phyloP scores from a whole-genome alignment of 2,329 filamentous ascomycete genomes.

The Aspergillus sp. region DNA sequence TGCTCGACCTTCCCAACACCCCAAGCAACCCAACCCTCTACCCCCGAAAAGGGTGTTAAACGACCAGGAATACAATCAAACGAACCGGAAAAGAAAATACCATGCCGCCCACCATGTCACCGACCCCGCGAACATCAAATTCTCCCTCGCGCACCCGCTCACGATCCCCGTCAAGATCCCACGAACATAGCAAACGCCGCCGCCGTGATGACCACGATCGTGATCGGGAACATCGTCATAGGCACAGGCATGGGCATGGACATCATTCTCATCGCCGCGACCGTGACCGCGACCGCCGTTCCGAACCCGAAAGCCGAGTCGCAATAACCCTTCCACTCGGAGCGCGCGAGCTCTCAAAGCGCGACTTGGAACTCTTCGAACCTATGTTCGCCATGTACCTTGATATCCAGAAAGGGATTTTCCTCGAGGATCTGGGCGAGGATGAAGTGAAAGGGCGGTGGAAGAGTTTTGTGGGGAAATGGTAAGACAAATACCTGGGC shows the following conservation, averaged over 20 bases:
- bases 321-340: slow-evolving; percentile 61
- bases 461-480: slow-evolving; percentile 90
- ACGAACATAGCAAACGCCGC: slow-evolving; percentile 24
- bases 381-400: slow-evolving; percentile 81
- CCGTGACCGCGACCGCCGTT: background rate
- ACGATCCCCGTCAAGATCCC: slow-evolving; percentile 37
- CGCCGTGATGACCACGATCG: slow-evolving; percentile 15
- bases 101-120: background rate
- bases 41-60: background rate
- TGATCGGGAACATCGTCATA: slow-evolving; percentile 5
- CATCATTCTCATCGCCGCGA: slow-evolving; percentile 17
- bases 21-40: background rate
- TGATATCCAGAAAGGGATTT: slow-evolving; percentile 78
- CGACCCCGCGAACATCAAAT: background rate
- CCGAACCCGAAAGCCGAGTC: slow-evolving; percentile 17
- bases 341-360: slow-evolving; percentile 65
- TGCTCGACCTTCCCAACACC: background rate
- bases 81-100: slow-evolving; percentile 12
- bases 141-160: slow-evolving; percentile 34
- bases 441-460: slow-evolving; percentile 79
- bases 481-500: slow-evolving; percentile 51
- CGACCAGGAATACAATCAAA: background rate
- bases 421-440: slow-evolving; percentile 68
- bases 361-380: slow-evolving; percentile 65
- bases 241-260: slow-evolving; percentile 19